phyloP scores from a whole-genome alignment of 108 stramenopile species.

The Nannochloropsis gaditana region DNA sequence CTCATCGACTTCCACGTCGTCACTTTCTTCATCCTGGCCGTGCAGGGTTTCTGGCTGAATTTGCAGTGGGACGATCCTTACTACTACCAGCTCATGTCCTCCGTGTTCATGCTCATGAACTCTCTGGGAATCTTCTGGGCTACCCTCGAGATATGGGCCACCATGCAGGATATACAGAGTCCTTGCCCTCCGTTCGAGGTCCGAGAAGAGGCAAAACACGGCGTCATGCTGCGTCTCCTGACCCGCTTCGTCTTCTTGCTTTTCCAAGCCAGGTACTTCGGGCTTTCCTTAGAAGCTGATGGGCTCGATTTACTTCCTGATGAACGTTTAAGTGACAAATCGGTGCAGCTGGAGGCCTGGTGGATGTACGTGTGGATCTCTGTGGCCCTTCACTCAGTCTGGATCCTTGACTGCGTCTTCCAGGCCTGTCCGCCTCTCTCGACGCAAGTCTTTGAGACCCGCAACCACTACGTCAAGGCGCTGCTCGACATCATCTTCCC shows the following conservation, averaged over 20 bases:
- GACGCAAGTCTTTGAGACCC: conserved; percentile 11
- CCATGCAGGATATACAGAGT: conserved; percentile 36
- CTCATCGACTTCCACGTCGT: conserved; percentile 90
- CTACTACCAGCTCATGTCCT: conserved; percentile 65
- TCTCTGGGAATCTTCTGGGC: conserved; percentile 72
- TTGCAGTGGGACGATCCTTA: conserved; percentile 89
- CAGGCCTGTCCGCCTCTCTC: conserved; percentile 4
- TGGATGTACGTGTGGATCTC: conserved; percentile 62
- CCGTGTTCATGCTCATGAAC: conserved; percentile 89
- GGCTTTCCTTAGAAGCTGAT: conserved; percentile 26
- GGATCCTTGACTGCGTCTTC: conserved; percentile 2
- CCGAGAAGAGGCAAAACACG: conserved; percentile 77
- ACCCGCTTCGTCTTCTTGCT: conserved; percentile 76
- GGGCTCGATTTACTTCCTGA: neutral
- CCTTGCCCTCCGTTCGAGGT: conserved; percentile 83
- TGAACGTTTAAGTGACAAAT: neutral
- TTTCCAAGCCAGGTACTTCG: conserved; percentile 84
- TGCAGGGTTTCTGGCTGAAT: conserved; percentile 72
- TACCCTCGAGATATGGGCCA: conserved; percentile 77
- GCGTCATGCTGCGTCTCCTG: conserved; percentile 73
- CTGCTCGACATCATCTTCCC: conserved; percentile 33
- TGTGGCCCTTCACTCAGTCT: conserved; percentile 21
- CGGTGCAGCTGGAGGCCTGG: conserved; percentile 47
- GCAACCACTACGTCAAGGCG: conserved; percentile 34
- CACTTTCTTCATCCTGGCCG: conserved; percentile 81